Conservation (phyloP, 2,329 filamentous ascomycete species). For the Ophiostoma sp. region DNA sequence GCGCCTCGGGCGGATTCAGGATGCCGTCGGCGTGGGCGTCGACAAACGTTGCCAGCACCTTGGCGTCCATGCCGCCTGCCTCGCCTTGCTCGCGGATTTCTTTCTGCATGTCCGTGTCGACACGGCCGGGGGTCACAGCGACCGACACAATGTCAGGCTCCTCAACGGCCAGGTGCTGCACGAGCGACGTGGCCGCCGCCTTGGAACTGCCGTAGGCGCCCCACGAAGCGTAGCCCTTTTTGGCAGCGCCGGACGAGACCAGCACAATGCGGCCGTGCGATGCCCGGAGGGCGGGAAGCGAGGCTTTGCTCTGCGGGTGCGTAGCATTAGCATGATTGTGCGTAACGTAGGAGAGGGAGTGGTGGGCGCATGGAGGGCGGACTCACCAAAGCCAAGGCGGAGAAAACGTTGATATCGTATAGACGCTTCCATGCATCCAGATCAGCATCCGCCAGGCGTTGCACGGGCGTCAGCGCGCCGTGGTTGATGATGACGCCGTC, state of each 20-base stretch:
- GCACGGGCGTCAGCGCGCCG: slow-evolving; percentile 74
- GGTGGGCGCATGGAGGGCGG: not conserved
- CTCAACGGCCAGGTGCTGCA: slow-evolving; percentile 70
- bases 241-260: slow-evolving; percentile 76
- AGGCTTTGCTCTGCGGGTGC: slow-evolving; percentile 62
- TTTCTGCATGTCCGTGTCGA: slow-evolving; percentile 90
- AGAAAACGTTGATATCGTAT: slow-evolving; percentile 88
- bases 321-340: not conserved
- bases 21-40: slow-evolving; percentile 68
- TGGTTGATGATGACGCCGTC: slow-evolving; percentile 90
- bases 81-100: slow-evolving; percentile 65
- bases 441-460: slow-evolving; percentile 66
- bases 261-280: slow-evolving; percentile 72
- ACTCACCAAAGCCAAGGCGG: slow-evolving; percentile 72
- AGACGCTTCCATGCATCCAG: slow-evolving; percentile 70
- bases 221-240: slow-evolving; percentile 68
- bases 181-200: slow-evolving; percentile 79
- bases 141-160: slow-evolving; percentile 74
- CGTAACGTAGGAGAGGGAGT: not conserved
- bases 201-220: slow-evolving; percentile 81
- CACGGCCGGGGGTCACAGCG: slow-evolving; percentile 73
- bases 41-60: slow-evolving; percentile 67
- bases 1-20: slow-evolving; percentile 78
- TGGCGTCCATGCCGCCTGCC: slow-evolving; percentile 50
- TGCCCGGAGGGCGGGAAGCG: slow-evolving; percentile 67